Percentiles rank a stretch among this genome's conserved stretches.
Evolutionary conservation across 352 stramenopile species (phyloP).

Genomic region (Phytophthora syringae): DNA sequence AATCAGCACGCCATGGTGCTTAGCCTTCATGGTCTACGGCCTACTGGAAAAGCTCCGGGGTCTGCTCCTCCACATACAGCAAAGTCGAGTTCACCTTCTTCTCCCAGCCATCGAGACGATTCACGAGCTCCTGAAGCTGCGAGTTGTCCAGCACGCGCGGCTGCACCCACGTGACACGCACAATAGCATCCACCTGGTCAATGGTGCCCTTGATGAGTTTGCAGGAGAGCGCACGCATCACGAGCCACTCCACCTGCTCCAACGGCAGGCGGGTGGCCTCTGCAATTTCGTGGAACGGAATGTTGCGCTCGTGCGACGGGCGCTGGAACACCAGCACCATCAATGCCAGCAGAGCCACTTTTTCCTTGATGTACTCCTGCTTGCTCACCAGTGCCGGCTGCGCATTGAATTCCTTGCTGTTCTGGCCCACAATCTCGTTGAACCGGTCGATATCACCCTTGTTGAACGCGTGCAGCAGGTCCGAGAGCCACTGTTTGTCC

Average conservation of each 20-base stretch:
- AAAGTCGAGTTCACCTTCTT: conserved; percentile 88
- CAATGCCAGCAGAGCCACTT: conserved; percentile 96
- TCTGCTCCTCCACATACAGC: conserved; percentile 88
- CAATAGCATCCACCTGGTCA: conserved; percentile 92
- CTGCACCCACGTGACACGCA: conserved; percentile 97
- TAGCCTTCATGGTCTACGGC: background rate
- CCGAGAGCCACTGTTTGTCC: conserved; percentile 94
- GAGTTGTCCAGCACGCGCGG: conserved; percentile 83
- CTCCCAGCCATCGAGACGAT: conserved; percentile 74
- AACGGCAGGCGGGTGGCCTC: conserved; percentile 80
- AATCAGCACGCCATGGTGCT: too few relatives aligned
- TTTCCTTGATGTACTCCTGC: conserved; percentile 97
- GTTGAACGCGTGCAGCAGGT: conserved; percentile 95
- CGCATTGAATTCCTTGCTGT: conserved; percentile 84
- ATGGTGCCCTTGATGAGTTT: conserved; percentile 96
- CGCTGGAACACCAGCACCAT: conserved; percentile 98
- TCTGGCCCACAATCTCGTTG: conserved; percentile 82
- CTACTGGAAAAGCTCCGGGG: conserved; percentile 88
- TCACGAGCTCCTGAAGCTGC: conserved; percentile 79
- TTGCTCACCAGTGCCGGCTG: conserved; percentile 94
- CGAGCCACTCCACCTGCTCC: conserved; percentile 97
- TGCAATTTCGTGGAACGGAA: conserved; percentile 95
- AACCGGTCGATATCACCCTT: conserved; percentile 96
- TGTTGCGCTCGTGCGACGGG: conserved; percentile 93
- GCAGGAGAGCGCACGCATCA: conserved; percentile 97